These are phyloP conservation scores for Solanum dulcamara DNA, from an alignment of 257 asterid genomes.

Conservation along the genomic window DNA sequence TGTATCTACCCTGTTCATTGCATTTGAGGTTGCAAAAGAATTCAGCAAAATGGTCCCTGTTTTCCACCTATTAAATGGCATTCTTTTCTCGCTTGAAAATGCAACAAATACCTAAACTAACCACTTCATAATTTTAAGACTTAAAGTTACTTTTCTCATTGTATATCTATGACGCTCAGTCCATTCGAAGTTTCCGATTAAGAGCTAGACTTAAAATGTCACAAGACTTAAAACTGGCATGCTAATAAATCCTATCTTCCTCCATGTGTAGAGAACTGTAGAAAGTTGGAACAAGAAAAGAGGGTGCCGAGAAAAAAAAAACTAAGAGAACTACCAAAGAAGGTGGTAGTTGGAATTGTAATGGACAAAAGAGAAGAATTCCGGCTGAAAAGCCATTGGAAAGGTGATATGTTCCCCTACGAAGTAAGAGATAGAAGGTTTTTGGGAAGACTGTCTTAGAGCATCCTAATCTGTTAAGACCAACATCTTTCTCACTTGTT, in stretches of 20 bases:
- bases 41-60: too few relatives aligned
- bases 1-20: too few relatives aligned
- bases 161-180: background rate
- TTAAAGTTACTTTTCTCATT: background rate
- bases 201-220: background rate
- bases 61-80: too few relatives aligned
- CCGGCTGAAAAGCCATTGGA: background rate
- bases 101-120: too few relatives aligned
- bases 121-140: background rate
- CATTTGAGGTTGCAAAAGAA: too few relatives aligned
- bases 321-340: too few relatives aligned
- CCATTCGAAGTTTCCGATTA: background rate
- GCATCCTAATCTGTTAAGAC: background rate
- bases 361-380: background rate
- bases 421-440: background rate
- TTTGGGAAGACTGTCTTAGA: background rate
- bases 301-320: too few relatives aligned
- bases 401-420: background rate
- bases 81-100: too few relatives aligned
- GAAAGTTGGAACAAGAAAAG: background rate
- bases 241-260: background rate
- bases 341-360: background rate
- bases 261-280: background rate
- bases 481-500: background rate
- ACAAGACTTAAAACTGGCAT: background rate